phyloP scores from a whole-genome alignment of 148 eudicot species.

The Salicornia ramosissima region DNA sequence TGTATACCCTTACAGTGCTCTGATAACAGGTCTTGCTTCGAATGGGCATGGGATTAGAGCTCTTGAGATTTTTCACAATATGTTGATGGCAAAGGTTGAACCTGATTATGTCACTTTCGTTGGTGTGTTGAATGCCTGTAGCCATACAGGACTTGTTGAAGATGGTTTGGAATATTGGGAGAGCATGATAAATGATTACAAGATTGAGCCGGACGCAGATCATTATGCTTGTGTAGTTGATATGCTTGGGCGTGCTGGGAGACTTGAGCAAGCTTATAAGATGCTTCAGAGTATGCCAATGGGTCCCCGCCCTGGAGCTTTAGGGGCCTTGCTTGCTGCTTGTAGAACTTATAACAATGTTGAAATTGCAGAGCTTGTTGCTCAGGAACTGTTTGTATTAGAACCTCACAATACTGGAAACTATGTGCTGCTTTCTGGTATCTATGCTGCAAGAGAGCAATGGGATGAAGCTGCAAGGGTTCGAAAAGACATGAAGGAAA shows the following conservation, averaged over 20 bases:
- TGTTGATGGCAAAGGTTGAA: constrained; percentile 26
- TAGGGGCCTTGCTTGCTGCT: constrained; percentile 46
- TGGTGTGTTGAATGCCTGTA: constrained; percentile 40
- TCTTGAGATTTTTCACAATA: constrained; percentile 28
- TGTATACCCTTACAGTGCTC: constrained; percentile 40
- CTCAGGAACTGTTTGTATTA: constrained; percentile 33
- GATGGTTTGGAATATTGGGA: constrained; percentile 42
- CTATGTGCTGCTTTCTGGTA: constrained; percentile 45
- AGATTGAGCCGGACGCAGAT: constrained; percentile 40
- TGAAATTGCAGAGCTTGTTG: constrained; percentile 36
- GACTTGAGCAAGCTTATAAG: constrained; percentile 35
- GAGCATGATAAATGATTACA: constrained; percentile 36
- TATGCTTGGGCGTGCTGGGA: constrained; percentile 53
- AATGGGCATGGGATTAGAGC: constrained; percentile 40
- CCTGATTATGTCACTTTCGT: constrained; percentile 43
- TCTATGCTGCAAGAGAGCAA: constrained; percentile 43
- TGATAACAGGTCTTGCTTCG: constrained; percentile 46
- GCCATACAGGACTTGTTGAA: constrained; percentile 41
- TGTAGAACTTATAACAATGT: constrained; percentile 37
- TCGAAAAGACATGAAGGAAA: constrained; percentile 35
- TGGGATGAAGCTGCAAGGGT: constrained; percentile 38
- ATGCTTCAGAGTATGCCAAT: constrained; percentile 33
- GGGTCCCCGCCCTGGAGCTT: constrained; percentile 35
- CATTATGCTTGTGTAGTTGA: constrained; percentile 46
- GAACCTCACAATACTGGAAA: constrained; percentile 44